Evolutionary conservation across 1,284 basidiomycete species (phyloP).

Genomic region (Irpex lacteus): DNA sequence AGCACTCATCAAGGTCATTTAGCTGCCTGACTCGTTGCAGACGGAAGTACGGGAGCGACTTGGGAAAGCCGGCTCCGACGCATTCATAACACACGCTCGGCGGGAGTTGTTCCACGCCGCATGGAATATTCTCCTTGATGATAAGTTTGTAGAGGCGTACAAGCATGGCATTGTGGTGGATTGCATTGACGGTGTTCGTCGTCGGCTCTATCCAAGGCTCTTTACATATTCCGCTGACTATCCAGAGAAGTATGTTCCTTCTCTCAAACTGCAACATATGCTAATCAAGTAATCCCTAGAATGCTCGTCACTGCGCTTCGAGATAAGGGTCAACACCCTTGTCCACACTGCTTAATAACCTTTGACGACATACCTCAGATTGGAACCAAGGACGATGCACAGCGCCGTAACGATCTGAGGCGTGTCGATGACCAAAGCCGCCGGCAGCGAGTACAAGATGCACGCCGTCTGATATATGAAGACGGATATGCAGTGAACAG

Average conservation of each 20-base stretch:
- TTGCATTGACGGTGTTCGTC: conserved; percentile 16
- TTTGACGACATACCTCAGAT: neutral
- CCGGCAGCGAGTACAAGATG: neutral
- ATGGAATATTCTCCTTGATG: neutral
- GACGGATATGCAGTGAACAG: neutral
- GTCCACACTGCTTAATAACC: neutral
- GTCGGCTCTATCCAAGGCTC: conserved; percentile 19
- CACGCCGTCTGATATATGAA: neutral
- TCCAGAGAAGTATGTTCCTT: conserved; percentile 20
- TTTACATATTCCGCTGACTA: conserved; percentile 31
- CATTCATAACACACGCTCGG: neutral
- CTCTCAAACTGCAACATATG: neutral
- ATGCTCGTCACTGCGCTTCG: neutral
- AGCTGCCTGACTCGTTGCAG: too few species aligned
- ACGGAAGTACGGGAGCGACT: neutral
- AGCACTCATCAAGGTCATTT: too few species aligned
- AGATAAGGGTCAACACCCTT: neutral
- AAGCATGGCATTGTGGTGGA: conserved; percentile 27
- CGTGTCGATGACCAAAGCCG: neutral
- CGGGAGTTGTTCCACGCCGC: neutral
- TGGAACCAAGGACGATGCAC: neutral
- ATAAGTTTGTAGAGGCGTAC: conserved; percentile 24
- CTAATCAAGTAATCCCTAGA: neutral
- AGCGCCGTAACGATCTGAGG: neutral
- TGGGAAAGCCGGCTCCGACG: neutral